Percentiles rank a stretch among this genome's conserved stretches.
These are phyloP conservation scores for Macrophomina phaseolina DNA, from an alignment of 2,329 filamentous ascomycete genomes.

Conservation along the genomic window DNA sequence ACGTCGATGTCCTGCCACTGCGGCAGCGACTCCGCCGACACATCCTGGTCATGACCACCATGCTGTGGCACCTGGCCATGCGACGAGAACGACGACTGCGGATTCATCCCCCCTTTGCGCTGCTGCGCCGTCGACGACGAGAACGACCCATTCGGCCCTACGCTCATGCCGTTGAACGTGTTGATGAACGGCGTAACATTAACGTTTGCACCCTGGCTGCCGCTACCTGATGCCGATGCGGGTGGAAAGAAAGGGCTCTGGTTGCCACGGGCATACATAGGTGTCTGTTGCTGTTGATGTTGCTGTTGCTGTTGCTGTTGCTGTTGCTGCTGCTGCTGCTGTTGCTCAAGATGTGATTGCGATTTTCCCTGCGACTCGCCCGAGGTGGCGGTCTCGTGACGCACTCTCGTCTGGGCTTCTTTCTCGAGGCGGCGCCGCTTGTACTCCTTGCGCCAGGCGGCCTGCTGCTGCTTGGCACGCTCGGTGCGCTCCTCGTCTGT, in stretches of 20 bases:
- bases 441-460: constrained; percentile 25
- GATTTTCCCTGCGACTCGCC: constrained; percentile 2
- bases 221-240: neutral
- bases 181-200: constrained; percentile 4
- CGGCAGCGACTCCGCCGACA: neutral
- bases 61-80: neutral
- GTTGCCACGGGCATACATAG: neutral
- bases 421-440: constrained; percentile 9
- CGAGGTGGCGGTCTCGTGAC: constrained; percentile 52
- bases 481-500: constrained; percentile 25
- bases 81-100: neutral
- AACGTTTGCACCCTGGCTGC: neutral
- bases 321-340: neutral
- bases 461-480: constrained; percentile 23
- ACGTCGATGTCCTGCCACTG: constrained; percentile 24
- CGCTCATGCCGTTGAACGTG: constrained; percentile 10
- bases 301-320: constrained; percentile 1
- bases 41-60: neutral
- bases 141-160: neutral
- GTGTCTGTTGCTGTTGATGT: neutral
- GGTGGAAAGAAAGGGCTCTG: constrained; percentile 6
- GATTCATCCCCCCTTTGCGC: neutral
- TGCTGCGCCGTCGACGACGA: neutral
- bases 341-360: neutral
- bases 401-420: constrained; percentile 60